Base-by-base conservation (phyloP, 768 basidiomycete species). In the Lentinula boryana region DNA sequence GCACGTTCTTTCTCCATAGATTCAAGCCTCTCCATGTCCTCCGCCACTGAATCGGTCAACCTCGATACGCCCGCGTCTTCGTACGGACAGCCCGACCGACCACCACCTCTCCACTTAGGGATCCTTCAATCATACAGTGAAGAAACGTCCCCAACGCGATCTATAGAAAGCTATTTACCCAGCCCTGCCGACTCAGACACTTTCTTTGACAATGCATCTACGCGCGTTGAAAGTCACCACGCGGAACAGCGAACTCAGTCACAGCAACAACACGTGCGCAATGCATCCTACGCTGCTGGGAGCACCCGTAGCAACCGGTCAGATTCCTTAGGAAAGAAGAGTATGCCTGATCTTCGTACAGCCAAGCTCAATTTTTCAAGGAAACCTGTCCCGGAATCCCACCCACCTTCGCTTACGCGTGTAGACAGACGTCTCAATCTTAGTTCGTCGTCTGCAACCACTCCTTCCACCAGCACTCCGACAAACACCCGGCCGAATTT, bases 341-440 rank as follows among this genome's bases (percentile, higher is more conserved):
- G 92, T 60, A 78, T 96, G 60, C 94, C 95, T 6, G 93, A 97
- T 68, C 76, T 96, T 51, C 82, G 89, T 31, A 83, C 74, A 15
- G 75, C 78, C 33, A 81, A 77, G 50, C 68, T 80, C 41, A 75
- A 74, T 56, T 72, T 75, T 62, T 67, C 60, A 60, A 64, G 60
- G 57, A 69, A 69, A 64, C 69, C 69, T 56, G 60, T 64, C 57
- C 68, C 69, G 15, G 72, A 54, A 16, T 54, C 52, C n/a, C 21
- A 7, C 18, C 27, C 49, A 23, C 73, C n/a, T 5, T 9, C 12
- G 9, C 52, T 27, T 52, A 15, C 50, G 31, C 27, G 32, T 52
- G n/a, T 8, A 35, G 31, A 32, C 31, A 16, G 33, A 33, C 32
- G 50, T 16, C 18, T 16, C 31, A 52, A 32, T 16, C 12, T 27